A percentile compares a stretch with the other conserved stretches of the same genome.
Evolutionary conservation across 192 early-diverging fungal species (phyloP).

Genomic region (Entomortierella lignicola): DNA sequence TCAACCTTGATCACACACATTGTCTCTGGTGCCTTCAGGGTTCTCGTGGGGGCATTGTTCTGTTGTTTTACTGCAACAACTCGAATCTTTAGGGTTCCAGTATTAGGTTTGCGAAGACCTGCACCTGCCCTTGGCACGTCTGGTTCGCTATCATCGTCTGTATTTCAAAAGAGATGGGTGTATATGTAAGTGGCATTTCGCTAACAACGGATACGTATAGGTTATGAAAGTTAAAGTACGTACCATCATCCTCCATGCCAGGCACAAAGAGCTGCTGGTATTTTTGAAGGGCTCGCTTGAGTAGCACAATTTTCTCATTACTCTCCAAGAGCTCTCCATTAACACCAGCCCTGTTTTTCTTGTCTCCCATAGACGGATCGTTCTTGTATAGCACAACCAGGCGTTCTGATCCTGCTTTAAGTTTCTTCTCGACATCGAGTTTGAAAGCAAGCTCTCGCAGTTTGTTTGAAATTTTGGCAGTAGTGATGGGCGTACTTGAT

Average conservation of each 20-base stretch:
- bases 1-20: conserved; percentile 87
- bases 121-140: conserved; percentile 60
- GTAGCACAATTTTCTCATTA: conserved; percentile 79
- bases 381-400: conserved; percentile 67
- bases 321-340: conserved; percentile 69
- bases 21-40: conserved; percentile 72
- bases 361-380: conserved; percentile 63
- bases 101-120: conserved; percentile 74
- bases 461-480: conserved; percentile 82
- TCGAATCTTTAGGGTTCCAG: conserved; percentile 77
- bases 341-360: conserved; percentile 66
- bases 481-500: conserved; percentile 72
- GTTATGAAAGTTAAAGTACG: not conserved
- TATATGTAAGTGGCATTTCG: not conserved
- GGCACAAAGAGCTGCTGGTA: conserved; percentile 90
- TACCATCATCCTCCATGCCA: conserved; percentile 79
- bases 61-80: conserved; percentile 71
- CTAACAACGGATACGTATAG: not conserved
- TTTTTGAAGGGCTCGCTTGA: conserved; percentile 81
- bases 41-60: conserved; percentile 67
- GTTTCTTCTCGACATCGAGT: conserved; percentile 93
- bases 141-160: conserved; percentile 57
- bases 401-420: conserved; percentile 85
- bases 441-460: conserved; percentile 90
- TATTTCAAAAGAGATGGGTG: not conserved